A percentile compares a stretch with the other conserved stretches of the same genome.
phyloP scores from a whole-genome alignment of 2,329 filamentous ascomycete species.

The Fusarium sp. region DNA sequence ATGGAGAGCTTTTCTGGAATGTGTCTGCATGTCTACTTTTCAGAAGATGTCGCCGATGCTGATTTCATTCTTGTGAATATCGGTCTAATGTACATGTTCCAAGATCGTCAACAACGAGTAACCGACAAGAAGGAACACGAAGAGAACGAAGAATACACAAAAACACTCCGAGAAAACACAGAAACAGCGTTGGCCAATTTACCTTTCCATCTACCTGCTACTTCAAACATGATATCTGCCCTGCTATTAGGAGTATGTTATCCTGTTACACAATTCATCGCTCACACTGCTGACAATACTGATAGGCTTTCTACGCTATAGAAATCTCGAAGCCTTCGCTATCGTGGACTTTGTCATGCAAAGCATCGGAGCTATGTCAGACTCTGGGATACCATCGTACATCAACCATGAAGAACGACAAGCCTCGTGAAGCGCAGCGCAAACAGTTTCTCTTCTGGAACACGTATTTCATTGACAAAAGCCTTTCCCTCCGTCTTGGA shows the following conservation, averaged over 20 bases:
- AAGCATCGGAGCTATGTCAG: constrained; percentile 49
- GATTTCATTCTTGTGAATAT: constrained; percentile 51
- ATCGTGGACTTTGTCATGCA: constrained; percentile 47
- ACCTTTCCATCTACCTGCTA: constrained; percentile 49
- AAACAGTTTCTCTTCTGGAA: constrained; percentile 64
- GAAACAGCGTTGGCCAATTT: constrained; percentile 49
- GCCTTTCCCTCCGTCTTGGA: constrained; percentile 65
- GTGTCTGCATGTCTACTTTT: constrained; percentile 50
- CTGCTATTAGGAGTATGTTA: constrained; percentile 40
- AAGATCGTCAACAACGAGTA: constrained; percentile 34
- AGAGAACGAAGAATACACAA: constrained; percentile 40
- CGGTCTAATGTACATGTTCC: constrained; percentile 48
- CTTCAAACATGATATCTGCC: constrained; percentile 42
- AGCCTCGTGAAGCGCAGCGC: constrained; percentile 25
- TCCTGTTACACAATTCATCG: too few species aligned
- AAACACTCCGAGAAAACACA: constrained; percentile 45
- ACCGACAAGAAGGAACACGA: constrained; percentile 35
- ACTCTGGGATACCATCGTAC: constrained; percentile 47
- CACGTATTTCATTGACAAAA: constrained; percentile 66
- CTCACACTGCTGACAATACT: not conserved
- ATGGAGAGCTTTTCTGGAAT: constrained; percentile 48
- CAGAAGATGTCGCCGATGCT: constrained; percentile 47
- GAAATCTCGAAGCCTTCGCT: constrained; percentile 50
- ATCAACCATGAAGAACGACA: constrained; percentile 42
- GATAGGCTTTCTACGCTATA: constrained; percentile 47